These are phyloP conservation scores for Blastocystis sp. DNA, from an alignment of 352 stramenopile genomes.

Conservation along the genomic window DNA sequence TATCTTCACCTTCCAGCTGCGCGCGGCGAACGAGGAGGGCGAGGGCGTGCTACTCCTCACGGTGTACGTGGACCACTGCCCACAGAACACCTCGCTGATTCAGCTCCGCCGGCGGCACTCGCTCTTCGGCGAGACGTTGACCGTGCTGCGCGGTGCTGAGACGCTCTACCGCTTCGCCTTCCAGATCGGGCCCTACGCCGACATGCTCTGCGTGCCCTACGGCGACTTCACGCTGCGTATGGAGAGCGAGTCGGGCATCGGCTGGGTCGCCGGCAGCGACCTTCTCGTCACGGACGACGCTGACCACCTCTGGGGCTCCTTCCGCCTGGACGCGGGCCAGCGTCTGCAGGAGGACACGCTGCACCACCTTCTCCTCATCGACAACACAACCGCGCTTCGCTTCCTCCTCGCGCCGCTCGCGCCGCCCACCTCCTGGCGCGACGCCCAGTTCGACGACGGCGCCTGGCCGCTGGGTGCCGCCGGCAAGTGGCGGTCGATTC, in stretches of 20 bases:
- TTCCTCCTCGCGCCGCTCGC: neutral
- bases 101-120: neutral
- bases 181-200: neutral
- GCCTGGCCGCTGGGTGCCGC: neutral
- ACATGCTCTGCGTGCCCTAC: slow-evolving; percentile 10
- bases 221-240: neutral
- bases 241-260: neutral
- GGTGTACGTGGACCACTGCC: slow-evolving; percentile 26
- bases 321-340: neutral
- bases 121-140: neutral
- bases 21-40: neutral
- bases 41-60: neutral
- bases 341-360: neutral
- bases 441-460: neutral
- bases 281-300: slow-evolving; percentile 1
- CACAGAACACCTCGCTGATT: neutral
- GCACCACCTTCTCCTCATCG: neutral
- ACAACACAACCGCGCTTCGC: neutral
- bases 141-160: neutral
- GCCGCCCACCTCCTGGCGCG: slow-evolving; percentile 3
- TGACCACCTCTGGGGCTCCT: slow-evolving; percentile 3
- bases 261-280: slow-evolving; percentile 21
- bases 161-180: neutral
- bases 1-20: neutral
- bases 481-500: neutral